Base-by-base conservation (phyloP, 257 asterid species). In the Eustoma russellianum region DNA sequence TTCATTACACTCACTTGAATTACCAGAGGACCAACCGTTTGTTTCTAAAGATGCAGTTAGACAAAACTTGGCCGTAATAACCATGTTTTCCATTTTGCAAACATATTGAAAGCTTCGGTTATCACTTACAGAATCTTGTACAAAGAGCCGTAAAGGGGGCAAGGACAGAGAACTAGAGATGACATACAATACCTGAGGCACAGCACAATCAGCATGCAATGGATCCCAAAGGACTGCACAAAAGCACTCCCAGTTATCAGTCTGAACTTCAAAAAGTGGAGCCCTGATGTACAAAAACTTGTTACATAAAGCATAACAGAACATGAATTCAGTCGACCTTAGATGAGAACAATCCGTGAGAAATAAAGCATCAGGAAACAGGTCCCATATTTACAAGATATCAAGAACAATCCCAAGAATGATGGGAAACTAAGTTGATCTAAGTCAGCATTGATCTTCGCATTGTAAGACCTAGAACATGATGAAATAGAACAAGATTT, bases 181-280 rank as follows among this genome's bases (percentile, higher is more conserved):
- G 51, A 28, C 44, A 56, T 10, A 19, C 40, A 50, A 57, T 75
- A 87, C 98, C 93, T 91, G 96, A n/a, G 92, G 94, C 16, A 72
- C 96, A 49, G 94, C 81, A 79, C 98, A 91, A 69, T 91, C 98
- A 46, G 98, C 95, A 55, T 78, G 92, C 60, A 74, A 70, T 48
- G 94, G 95, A 80, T 87, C 86, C 98, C 98, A 91, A 19, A 75
- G 79, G 66, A 91, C 50, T 77, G 86, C 66, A 38, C 74, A 56
- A 48, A 83, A 87, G 83, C 95, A 91, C 53, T 91, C 97, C 84
- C 91, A 87, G 24, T 69, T 66, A 60, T 91, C 92, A 50, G 92
- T 82, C 77, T 87, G 98, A 68, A 75, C 91, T 77, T 87, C 98
- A 79, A 77, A 84, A 50, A 91, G 87, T 1, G 96, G 96, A 41